phyloP scores from a whole-genome alignment of 805 yeast species.

The Yamadazyma tumulicola region DNA sequence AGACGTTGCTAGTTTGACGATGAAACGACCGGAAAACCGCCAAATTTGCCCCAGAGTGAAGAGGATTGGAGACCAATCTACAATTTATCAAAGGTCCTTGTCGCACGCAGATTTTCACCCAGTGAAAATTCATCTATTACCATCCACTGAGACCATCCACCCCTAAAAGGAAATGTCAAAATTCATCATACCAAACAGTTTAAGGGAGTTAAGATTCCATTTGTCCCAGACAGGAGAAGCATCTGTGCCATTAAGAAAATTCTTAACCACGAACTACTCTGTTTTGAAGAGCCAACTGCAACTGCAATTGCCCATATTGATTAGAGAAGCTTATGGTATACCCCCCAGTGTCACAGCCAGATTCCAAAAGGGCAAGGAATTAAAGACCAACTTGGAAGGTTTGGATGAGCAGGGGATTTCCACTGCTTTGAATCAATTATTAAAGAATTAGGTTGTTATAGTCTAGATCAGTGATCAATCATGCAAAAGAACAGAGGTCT shows the following conservation, averaged over 20 bases:
- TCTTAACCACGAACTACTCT: constrained; percentile 63
- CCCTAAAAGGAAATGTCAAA: constrained; percentile 37
- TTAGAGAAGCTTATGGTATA: constrained; percentile 73
- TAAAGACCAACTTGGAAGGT: constrained; percentile 47
- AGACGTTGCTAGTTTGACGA: no score
- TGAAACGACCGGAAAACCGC: no score
- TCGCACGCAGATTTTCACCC: constrained; percentile 4
- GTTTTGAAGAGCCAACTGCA: constrained; percentile 51
- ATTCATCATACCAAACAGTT: constrained; percentile 47
- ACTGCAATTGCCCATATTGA: constrained; percentile 67
- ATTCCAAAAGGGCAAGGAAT: constrained; percentile 54
- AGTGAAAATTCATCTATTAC: constrained; percentile 6
- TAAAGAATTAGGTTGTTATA: constrained; percentile 19
- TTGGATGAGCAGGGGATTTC: constrained; percentile 45
- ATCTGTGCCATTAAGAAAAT: constrained; percentile 61
- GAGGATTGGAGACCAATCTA: no score
- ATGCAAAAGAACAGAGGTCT: background rate
- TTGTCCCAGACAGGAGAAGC: constrained; percentile 77
- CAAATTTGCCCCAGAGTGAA: no score
- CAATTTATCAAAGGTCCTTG: no score
- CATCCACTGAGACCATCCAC: background rate
- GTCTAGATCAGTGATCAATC: no score
- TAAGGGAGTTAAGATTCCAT: constrained; percentile 79
- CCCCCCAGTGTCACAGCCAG: constrained; percentile 75
- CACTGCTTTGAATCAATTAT: constrained; percentile 35